phyloP scores from a whole-genome alignment of 129 eudicot genomes.

The Solidago caesia region DNA sequence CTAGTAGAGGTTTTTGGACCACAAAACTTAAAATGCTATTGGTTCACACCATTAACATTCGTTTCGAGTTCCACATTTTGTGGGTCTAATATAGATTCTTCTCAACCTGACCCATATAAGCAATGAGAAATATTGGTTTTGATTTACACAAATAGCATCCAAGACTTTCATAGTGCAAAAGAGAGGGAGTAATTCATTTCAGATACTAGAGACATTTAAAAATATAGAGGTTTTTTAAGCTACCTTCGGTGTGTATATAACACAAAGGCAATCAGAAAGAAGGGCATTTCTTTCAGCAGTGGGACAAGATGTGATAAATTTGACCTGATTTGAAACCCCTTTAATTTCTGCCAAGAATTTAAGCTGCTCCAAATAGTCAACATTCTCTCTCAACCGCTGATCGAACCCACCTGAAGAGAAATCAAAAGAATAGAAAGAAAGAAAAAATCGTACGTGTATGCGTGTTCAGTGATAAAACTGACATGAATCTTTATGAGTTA shows the following conservation, averaged over 20 bases:
- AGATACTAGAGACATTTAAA: not conserved
- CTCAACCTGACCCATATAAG: not conserved
- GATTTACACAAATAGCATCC: not conserved
- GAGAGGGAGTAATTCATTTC: not conserved
- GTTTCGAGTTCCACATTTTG: not conserved
- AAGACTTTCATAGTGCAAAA: not conserved
- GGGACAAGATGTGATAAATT: conserved; percentile 84
- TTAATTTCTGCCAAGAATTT: conserved; percentile 65
- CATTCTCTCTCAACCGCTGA: conserved; percentile 81
- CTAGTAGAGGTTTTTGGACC: no score
- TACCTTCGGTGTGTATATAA: conserved; percentile 86
- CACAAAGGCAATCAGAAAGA: conserved; percentile 72
- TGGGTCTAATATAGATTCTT: not conserved
- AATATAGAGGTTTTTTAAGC: not conserved
- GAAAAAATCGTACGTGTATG: not conserved
- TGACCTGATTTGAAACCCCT: conserved; percentile 70
- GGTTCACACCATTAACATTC: not conserved
- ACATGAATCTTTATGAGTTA: no score
- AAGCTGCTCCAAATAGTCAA: conserved; percentile 84
- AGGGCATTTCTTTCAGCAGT: conserved; percentile 71
- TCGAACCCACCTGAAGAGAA: conserved; percentile 78
- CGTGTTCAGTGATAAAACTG: no score
- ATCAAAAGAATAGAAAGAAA: not conserved
- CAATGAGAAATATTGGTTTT: not conserved
- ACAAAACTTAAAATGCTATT: no score